These are phyloP conservation scores for Leccinum imitatum DNA, from an alignment of 768 basidiomycete genomes.

Conservation along the genomic window DNA sequence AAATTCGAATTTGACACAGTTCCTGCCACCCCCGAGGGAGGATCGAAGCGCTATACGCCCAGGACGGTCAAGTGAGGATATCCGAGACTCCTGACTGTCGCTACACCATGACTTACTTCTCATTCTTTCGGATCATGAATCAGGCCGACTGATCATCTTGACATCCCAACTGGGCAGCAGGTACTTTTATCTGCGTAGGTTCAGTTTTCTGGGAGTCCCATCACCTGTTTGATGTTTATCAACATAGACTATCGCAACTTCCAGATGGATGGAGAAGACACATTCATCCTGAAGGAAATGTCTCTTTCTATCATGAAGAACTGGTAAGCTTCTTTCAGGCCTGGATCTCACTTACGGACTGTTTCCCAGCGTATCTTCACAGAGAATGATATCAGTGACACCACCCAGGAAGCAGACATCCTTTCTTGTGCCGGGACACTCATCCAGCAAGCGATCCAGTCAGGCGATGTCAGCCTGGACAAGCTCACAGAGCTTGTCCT, in stretches of 20 bases:
- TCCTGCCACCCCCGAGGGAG: constrained; percentile 10
- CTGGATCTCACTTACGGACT: not conserved
- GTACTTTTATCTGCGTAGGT: constrained; percentile 11
- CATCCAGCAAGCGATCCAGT: constrained; percentile 2
- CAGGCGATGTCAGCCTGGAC: constrained; percentile 1
- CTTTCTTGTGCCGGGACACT: constrained; percentile 8
- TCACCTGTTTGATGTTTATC: not conserved
- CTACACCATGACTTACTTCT: not conserved
- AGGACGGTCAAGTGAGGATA: constrained; percentile 4
- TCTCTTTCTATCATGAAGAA: constrained; percentile 15
- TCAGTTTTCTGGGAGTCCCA: not conserved
- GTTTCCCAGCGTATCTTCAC: constrained; percentile 16
- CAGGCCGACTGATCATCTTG: not conserved
- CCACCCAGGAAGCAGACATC: not conserved
- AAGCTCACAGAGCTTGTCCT: constrained; percentile 13
- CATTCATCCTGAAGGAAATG: constrained; percentile 16
- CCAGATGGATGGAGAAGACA: constrained; percentile 8
- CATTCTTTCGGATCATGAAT: not conserved
- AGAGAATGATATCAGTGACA: constrained; percentile 7
- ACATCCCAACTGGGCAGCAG: constrained; percentile 11
- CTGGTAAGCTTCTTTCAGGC: constrained; percentile 3
- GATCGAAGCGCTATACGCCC: constrained; percentile 11
- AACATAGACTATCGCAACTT: constrained; percentile 2
- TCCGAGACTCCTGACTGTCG: not conserved
- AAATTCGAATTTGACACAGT: not conserved